Base-by-base conservation (phyloP, 495 filamentous ascomycete genomes). In the Apodospora peruviana region DNA sequence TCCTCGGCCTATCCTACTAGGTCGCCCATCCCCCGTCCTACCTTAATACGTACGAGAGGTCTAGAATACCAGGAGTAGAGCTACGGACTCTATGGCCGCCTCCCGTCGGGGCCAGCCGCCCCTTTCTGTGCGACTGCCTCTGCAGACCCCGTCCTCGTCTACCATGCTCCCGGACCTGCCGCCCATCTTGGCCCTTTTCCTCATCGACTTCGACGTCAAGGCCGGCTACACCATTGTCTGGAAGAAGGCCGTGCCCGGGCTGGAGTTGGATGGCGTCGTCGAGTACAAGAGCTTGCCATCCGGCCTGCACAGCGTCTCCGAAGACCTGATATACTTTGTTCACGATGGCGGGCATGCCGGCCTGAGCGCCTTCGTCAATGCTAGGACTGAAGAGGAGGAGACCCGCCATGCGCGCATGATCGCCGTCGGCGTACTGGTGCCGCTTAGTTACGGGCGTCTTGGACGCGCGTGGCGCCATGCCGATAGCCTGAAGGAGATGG, bases 221-320 rank as follows among this genome's bases (percentile, higher is more conserved):
- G 80, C 86, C 60, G 88, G 88, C 69, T 93, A 79, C 66, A 91
- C 88, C 48, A 85, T 96, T 52, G 82, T 80, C 11, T 96, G 91
- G 91, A 87, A 93, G 62, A 81, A 77, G 35, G 79, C 86, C 16
- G 65, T 79, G 4, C 75, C 80, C 16, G 85, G 81, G 36, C 83
- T 95, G 43, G 80, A 89, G 51, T 78, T 98, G 39, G 89, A 94
- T 61, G 88, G 89, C 34, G 82, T 83, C 37, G 90, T 97, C 44
- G 93, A 98, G 64, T 98, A 87, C 78, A 96, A 96, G 67, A 91
- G 71, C 45, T 76, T 98, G 36, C 93, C 93, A 1, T 96, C 91
- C 0, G 93, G 93, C 32, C 68, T 96, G 38, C 93, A 98, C 71
- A 87, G 87, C 49, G 87, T 96, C 9, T 73, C 83, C 39, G 81